Conservation (phyloP, 2,329 filamentous ascomycete genomes). For the Dendrostoma leiphaemia region DNA sequence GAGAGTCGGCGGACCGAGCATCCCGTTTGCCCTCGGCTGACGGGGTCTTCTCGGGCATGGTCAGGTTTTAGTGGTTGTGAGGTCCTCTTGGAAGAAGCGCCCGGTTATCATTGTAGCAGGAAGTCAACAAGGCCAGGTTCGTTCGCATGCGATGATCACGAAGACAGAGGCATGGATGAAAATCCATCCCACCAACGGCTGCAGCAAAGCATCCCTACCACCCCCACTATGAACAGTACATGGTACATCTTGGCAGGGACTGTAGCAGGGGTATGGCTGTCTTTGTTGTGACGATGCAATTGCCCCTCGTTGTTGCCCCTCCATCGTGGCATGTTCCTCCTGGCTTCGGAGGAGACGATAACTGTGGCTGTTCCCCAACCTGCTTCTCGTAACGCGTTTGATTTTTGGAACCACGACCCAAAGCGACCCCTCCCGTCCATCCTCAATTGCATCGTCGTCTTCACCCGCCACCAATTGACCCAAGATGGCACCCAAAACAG, state of each 20-base stretch:
- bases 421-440: too few species aligned
- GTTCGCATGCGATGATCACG: constrained; percentile 3
- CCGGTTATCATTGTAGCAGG: background rate
- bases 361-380: too few species aligned
- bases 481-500: constrained; percentile 42
- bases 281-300: too few species aligned
- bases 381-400: too few species aligned
- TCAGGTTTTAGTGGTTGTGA: background rate
- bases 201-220: too few species aligned
- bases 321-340: background rate
- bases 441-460: background rate
- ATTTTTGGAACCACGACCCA: background rate
- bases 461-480: background rate
- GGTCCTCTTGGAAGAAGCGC: background rate
- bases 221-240: background rate
- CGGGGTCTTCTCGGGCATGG: constrained; percentile 17
- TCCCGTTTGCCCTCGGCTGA: constrained; percentile 28
- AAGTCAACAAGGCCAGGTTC: background rate
- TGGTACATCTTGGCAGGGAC: too few species aligned
- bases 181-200: too few species aligned
- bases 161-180: too few species aligned
- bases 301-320: background rate
- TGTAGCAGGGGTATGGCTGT: too few species aligned
- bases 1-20: constrained; percentile 34
- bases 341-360: too few species aligned